Evolutionary conservation across 352 stramenopile species (phyloP).

Genomic region (Phytophthora ramorum): DNA sequence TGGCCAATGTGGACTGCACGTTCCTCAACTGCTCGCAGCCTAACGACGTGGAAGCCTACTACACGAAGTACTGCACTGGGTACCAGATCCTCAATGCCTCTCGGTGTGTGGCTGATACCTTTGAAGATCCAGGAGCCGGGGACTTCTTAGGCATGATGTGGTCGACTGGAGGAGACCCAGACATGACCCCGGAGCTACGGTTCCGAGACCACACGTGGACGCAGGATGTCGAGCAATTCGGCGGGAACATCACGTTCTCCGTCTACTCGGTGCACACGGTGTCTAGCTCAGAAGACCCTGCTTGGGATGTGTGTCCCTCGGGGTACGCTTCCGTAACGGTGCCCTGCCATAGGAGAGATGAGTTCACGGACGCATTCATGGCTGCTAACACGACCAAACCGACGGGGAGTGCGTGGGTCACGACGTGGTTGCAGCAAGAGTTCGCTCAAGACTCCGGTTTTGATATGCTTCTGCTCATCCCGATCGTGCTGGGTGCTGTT

Average conservation of each 20-base stretch:
- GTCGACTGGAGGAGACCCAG: constrained; percentile 25
- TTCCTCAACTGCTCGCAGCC: constrained; percentile 40
- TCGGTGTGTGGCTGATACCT: constrained; percentile 39
- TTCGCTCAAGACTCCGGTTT: constrained; percentile 15
- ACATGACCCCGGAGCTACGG: constrained; percentile 18
- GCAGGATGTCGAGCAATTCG: constrained; percentile 20
- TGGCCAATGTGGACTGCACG: constrained; percentile 25
- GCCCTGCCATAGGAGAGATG: constrained; percentile 18
- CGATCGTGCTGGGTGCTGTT: constrained; percentile 7
- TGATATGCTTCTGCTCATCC: constrained; percentile 16
- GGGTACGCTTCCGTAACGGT: constrained; percentile 27
- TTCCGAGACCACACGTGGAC: constrained; percentile 34
- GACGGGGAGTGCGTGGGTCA: constrained; percentile 23
- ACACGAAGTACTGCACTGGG: constrained; percentile 38
- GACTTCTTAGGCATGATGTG: constrained; percentile 39
- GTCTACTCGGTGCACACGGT: constrained; percentile 37
- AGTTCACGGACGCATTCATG: constrained; percentile 22
- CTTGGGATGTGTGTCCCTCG: constrained; percentile 27
- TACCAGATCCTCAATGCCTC: constrained; percentile 43
- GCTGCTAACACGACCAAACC: constrained; percentile 20
- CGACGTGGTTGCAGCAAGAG: constrained; percentile 27
- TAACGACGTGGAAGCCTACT: constrained; percentile 19
- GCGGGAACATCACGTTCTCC: constrained; percentile 22
- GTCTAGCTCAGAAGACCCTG: constrained; percentile 6
- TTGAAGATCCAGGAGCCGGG: constrained; percentile 2